Evolutionary conservation across 2,329 filamentous ascomycete species (phyloP).

Genomic region (Hypoxylon sp.): DNA sequence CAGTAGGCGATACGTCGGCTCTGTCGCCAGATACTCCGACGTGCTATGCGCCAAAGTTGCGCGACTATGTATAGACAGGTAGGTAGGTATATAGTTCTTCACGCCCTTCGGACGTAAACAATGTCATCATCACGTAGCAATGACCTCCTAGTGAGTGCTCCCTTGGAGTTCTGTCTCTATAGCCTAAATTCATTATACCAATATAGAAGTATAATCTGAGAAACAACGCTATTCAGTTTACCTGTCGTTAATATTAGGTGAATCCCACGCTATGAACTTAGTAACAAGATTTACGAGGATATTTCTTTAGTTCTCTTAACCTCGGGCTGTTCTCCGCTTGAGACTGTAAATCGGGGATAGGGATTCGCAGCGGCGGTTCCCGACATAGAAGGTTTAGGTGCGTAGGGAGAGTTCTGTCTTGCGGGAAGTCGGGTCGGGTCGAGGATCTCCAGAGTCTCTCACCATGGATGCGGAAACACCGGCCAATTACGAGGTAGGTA

Average conservation of each 20-base stretch:
- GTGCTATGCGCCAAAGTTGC: too few species aligned
- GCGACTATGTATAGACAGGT: too few species aligned
- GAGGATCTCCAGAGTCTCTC: slow-evolving; percentile 26
- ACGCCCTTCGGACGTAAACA: too few species aligned
- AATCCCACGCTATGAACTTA: neutral
- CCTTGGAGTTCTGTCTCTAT: too few species aligned
- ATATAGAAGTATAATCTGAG: too few species aligned
- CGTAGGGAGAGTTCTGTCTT: slow-evolving; percentile 14
- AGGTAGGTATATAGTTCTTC: too few species aligned
- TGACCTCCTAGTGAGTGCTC: too few species aligned
- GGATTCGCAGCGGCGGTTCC: slow-evolving; percentile 30
- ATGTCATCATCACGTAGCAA: too few species aligned
- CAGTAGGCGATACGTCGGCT: too few species aligned
- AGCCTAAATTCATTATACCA: too few species aligned
- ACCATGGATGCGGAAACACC: slow-evolving; percentile 13
- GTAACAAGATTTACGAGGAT: neutral
- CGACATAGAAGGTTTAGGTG: slow-evolving; percentile 19
- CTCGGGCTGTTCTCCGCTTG: slow-evolving; percentile 20
- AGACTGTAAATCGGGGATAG: slow-evolving; percentile 25
- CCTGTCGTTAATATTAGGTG: neutral
- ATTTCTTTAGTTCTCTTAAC: neutral
- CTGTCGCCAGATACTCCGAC: too few species aligned
- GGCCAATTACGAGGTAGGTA: slow-evolving; percentile 28
- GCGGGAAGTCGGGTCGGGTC: slow-evolving; percentile 29
- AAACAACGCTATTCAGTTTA: neutral